Conservation (phyloP, 345 rosid species). For the Punica granatum region DNA sequence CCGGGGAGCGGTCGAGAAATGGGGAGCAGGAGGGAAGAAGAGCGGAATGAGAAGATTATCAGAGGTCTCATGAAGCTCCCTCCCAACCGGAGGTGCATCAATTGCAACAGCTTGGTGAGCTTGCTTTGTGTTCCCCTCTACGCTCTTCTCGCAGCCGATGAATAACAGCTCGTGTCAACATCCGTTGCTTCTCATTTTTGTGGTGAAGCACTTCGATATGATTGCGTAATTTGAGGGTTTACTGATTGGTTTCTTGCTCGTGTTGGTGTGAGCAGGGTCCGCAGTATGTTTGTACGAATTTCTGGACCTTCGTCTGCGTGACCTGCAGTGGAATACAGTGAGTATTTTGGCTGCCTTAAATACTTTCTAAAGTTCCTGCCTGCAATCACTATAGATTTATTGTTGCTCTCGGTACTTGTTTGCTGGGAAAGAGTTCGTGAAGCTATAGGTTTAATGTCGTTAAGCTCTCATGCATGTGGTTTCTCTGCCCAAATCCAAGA, state of each 20-base stretch:
- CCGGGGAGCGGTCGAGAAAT: constrained; percentile 24
- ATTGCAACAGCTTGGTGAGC: constrained; percentile 86
- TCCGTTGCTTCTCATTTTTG: neutral
- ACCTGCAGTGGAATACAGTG: constrained; percentile 97
- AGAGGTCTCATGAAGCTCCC: constrained; percentile 98
- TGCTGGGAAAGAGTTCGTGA: neutral
- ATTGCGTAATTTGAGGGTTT: neutral
- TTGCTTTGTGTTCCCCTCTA: too few relatives aligned
- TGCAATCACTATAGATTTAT: too few relatives aligned
- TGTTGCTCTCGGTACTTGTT: neutral
- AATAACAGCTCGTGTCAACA: neutral
- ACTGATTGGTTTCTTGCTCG: neutral
- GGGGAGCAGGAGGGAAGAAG: constrained; percentile 92
- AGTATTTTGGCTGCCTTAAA: constrained; percentile 24
- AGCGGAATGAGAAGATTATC: constrained; percentile 87
- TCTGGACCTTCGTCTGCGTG: constrained; percentile 91
- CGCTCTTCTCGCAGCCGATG: too few relatives aligned
- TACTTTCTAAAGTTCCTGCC: neutral
- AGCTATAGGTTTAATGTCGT: neutral
- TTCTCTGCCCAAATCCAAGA: neutral
- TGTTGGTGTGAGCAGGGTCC: constrained; percentile 87
- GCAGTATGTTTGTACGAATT: constrained; percentile 87
- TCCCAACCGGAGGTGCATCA: constrained; percentile 92
- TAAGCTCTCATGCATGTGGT: neutral
- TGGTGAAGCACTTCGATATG: neutral